A percentile compares a stretch with the other conserved stretches of the same genome.
phyloP scores from a whole-genome alignment of 2,329 filamentous ascomycete species.

The Trichoderma sp. region DNA sequence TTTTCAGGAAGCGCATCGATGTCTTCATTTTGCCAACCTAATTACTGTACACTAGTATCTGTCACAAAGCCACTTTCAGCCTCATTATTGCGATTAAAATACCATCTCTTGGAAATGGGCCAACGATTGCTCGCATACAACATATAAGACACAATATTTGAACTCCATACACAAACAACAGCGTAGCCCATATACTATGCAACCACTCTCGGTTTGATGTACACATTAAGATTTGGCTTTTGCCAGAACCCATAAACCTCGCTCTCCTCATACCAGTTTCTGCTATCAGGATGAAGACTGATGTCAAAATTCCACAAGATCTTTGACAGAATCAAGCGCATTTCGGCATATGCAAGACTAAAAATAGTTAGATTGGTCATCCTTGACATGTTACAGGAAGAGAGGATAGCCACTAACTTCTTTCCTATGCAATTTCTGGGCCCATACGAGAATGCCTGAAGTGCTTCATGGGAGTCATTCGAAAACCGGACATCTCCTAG shows the following conservation, averaged over 20 bases:
- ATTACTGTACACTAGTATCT: no score
- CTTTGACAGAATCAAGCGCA: constrained; percentile 37
- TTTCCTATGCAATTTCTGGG: constrained; percentile 41
- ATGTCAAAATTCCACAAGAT: constrained; percentile 39
- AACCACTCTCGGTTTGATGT: constrained; percentile 5
- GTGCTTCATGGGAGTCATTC: constrained; percentile 33
- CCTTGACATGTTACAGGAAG: neutral
- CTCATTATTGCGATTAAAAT: no score
- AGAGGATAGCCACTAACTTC: constrained; percentile 34
- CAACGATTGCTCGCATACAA: no score
- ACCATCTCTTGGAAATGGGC: no score
- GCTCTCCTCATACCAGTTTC: constrained; percentile 16
- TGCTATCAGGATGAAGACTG: constrained; percentile 31
- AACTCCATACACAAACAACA: no score
- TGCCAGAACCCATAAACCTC: constrained; percentile 23
- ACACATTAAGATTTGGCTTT: constrained; percentile 20
- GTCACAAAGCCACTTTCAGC: no score
- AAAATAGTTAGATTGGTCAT: neutral
- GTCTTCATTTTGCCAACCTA: no score
- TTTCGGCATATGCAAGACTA: constrained; percentile 41
- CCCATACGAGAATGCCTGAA: constrained; percentile 39
- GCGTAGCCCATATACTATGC: neutral
- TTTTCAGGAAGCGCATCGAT: no score
- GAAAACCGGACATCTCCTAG: constrained; percentile 33
- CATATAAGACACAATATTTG: no score